Evolutionary conservation across 2,329 filamentous ascomycete species (phyloP), one percentile per base, ranked within the genome.

Genomic region (Diaporthe sp.): DNA sequence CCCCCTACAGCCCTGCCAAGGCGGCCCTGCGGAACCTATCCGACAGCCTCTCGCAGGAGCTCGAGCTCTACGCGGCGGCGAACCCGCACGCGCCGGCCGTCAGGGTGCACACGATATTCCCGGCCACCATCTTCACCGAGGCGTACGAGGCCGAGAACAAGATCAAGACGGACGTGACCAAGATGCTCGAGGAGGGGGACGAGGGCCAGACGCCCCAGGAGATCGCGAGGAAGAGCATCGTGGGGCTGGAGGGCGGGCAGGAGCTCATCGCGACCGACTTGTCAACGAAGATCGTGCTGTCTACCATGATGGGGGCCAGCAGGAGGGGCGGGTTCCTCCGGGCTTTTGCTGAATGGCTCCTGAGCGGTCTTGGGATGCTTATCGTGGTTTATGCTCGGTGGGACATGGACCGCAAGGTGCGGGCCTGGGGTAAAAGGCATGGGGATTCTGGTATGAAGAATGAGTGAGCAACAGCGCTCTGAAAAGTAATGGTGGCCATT

Each of bases 1-100:
- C 86, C 0, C 88, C 92, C 0, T 95, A 95, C 80, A 87, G 89
- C 0, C 92, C 92, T 6, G 86, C 90, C 34, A 94, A 95, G 83
- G 89, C 92, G 3, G 93, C 93, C 19, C 87, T 94, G 77, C 89
- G 92, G 49, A 88, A 89, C 19, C 85, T 95, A 3, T 89, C 90
- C 37, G 93, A 95, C 79, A 88, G 88, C 0, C 84, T 95, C 5
- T 90, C 89, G 31, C 90, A 92, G 74, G 93, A 95, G 83, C 80
- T 81, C 78, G 81, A 84, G 39, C 80, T 85, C 28, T 85, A 85
- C 65, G 80, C 80, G 2, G 80, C 79, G 2, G 80, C 81, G 2
- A 71, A 81, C 37, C 82, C 82, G 0, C 57, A 61, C 6, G 69
- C 79, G 31, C 82, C 82, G 0, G 76, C 73, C 0, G 78, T 94